phyloP scores from a whole-genome alignment of 306 rosid species.

The Alnus glutinosa region DNA sequence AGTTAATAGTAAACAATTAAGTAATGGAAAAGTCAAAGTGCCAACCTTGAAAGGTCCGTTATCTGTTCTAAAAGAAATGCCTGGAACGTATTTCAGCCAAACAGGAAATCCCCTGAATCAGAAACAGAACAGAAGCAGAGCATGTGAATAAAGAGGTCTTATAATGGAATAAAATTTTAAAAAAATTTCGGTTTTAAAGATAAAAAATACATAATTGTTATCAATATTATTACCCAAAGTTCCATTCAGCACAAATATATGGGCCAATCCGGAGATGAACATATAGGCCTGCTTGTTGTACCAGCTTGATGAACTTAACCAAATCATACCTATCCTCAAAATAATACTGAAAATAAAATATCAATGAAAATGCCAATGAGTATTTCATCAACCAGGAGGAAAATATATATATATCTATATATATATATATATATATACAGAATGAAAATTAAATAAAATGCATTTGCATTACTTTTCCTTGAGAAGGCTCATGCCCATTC shows the following conservation, averaged over 20 bases:
- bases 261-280: constrained; percentile 98
- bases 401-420: too few relatives aligned
- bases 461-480: constrained; percentile 61
- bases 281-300: constrained; percentile 87
- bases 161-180: not conserved
- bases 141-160: constrained; percentile 14
- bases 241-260: constrained; percentile 92
- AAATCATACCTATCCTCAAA: constrained; percentile 85
- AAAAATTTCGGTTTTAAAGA: not conserved
- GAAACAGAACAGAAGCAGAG: constrained; percentile 43
- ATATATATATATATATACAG: not conserved
- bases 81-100: constrained; percentile 92
- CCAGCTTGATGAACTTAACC: constrained; percentile 83
- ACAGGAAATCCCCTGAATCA: constrained; percentile 88
- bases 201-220: not conserved
- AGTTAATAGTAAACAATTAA: not conserved
- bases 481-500: constrained; percentile 96
- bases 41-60: constrained; percentile 87
- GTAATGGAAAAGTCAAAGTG: constrained; percentile 5
- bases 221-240: constrained; percentile 70
- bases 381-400: not conserved
- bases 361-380: constrained; percentile 6
- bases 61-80: constrained; percentile 84
- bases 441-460: not conserved
- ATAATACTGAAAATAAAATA: constrained; percentile 57